Percentiles rank a stretch among this genome's conserved stretches.
These are phyloP conservation scores for Arthrobotrys megalospora DNA, from an alignment of 2,329 filamentous ascomycete species.

Conservation along the genomic window DNA sequence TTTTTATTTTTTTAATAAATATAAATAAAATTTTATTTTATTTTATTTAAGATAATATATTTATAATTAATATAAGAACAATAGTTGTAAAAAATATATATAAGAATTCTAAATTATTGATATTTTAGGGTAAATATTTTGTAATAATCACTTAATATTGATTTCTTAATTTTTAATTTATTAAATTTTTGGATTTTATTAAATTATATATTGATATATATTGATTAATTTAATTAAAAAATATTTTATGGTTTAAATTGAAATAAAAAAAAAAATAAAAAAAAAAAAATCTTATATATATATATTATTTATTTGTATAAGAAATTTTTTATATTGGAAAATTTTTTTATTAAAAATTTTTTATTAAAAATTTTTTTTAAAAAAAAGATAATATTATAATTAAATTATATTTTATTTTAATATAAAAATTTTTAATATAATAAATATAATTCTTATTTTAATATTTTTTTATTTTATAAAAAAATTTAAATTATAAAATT, in stretches of 20 bases:
- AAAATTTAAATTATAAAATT: constrained; percentile 18
- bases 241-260: no score
- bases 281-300: neutral
- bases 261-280: no score
- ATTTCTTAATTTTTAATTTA: neutral
- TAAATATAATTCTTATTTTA: constrained; percentile 2
- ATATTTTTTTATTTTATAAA: constrained; percentile 10
- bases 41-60: neutral
- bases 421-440: constrained; percentile 6
- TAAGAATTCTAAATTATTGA: no score
- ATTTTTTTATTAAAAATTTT: constrained; percentile 1
- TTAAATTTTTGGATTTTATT: constrained; percentile 6
- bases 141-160: constrained; percentile 3
- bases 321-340: no score
- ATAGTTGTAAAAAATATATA: constrained; percentile 10
- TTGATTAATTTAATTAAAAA: no score
- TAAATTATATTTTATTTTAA: neutral
- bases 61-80: constrained; percentile 10
- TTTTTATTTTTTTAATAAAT: constrained; percentile 17
- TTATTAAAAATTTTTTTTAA: neutral
- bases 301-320: neutral
- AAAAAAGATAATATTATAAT: neutral
- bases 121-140: no score
- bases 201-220: neutral
- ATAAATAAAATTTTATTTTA: constrained; percentile 7